phyloP scores from a whole-genome alignment of 2,329 filamentous ascomycete species.

The Talaromyces sp. region DNA sequence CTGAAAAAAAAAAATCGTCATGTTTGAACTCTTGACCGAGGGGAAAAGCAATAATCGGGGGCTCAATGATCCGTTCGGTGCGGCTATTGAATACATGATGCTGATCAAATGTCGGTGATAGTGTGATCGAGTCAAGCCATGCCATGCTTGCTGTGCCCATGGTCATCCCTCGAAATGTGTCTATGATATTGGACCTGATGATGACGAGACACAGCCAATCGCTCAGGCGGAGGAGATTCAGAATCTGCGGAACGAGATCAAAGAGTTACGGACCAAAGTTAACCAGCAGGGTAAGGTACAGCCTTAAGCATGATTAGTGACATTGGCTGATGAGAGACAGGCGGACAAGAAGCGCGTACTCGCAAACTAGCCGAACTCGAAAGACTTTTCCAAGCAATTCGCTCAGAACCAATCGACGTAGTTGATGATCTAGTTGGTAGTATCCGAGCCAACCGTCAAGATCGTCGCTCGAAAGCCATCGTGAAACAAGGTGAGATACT shows the following conservation, averaged over 20 bases:
- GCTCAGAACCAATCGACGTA: constrained; percentile 30
- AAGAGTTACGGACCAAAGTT: constrained; percentile 29
- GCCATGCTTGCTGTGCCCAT: constrained; percentile 40
- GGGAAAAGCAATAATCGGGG: neutral
- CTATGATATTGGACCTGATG: constrained; percentile 31
- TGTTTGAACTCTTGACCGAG: neutral
- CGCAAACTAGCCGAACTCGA: constrained; percentile 32
- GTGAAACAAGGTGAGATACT: neutral
- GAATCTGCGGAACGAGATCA: constrained; percentile 35
- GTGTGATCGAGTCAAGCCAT: constrained; percentile 40
- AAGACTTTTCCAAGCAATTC: constrained; percentile 34
- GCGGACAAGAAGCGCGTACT: constrained; percentile 22
- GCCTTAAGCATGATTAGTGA: neutral
- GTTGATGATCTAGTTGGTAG: constrained; percentile 32
- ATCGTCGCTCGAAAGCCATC: neutral
- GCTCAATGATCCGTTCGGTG: neutral
- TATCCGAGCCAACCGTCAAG: constrained; percentile 27
- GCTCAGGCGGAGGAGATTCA: constrained; percentile 37
- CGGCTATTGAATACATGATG: neutral
- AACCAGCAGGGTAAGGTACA: constrained; percentile 26
- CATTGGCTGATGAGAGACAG: constrained; percentile 15
- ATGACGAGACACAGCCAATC: constrained; percentile 34
- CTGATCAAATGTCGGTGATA: constrained; percentile 17
- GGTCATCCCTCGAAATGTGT: constrained; percentile 39
- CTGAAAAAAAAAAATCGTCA: constrained; percentile 2